Evolutionary conservation across 768 basidiomycete genomes (phyloP).

Genomic region (Boletus coccyginus): DNA sequence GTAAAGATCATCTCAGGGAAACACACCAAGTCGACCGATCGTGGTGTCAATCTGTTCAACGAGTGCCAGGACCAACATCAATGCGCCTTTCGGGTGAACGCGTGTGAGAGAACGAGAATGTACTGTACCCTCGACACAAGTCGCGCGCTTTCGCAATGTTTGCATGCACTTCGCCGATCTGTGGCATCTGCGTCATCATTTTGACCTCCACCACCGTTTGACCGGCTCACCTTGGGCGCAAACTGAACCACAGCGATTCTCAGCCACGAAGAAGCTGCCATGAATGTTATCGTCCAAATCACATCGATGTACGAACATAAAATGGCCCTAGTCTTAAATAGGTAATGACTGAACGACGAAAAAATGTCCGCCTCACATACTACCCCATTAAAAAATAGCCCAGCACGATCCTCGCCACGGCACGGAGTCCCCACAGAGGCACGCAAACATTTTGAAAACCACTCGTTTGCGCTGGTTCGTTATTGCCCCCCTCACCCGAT

Average conservation of each 20-base stretch:
- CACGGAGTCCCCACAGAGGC: slow-evolving; percentile 81
- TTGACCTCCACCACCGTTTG: too few relatives aligned
- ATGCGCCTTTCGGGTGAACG: too few relatives aligned
- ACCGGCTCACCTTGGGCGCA: slow-evolving; percentile 42
- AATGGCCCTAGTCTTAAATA: too few relatives aligned
- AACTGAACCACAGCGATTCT: slow-evolving; percentile 51
- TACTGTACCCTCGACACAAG: slow-evolving; percentile 54
- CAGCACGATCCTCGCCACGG: slow-evolving; percentile 74
- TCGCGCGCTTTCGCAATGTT: slow-evolving; percentile 65
- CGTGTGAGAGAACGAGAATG: too few relatives aligned
- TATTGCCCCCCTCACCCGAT: slow-evolving; percentile 15
- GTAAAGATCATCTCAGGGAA: slow-evolving; percentile 87
- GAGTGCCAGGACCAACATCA: too few relatives aligned
- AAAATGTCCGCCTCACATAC: slow-evolving; percentile 77
- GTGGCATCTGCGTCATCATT: not conserved
- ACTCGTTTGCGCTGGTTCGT: slow-evolving; percentile 46
- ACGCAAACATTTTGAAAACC: slow-evolving; percentile 34
- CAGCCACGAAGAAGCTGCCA: slow-evolving; percentile 24
- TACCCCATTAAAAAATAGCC: slow-evolving; percentile 53
- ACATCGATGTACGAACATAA: not conserved
- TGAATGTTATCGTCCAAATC: not conserved
- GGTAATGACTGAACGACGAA: not conserved
- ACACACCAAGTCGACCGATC: slow-evolving; percentile 78
- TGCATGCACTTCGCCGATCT: slow-evolving; percentile 72
- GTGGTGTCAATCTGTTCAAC: slow-evolving; percentile 57